These are phyloP conservation scores for Podaxis sp. DNA, from an alignment of 768 basidiomycete genomes.

Conservation along the genomic window DNA sequence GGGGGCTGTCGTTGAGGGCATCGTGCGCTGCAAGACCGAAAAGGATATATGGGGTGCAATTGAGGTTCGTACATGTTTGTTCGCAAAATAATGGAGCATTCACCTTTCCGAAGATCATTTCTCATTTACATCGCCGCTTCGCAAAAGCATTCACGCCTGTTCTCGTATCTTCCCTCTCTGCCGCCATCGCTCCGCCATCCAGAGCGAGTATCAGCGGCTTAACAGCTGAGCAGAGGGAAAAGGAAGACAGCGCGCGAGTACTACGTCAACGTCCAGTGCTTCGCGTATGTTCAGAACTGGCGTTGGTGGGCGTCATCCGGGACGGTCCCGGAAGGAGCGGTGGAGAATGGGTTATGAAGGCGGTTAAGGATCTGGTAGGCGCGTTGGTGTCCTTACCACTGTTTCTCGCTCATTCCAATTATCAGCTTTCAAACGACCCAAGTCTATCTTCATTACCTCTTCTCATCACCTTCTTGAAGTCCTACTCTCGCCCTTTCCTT, in stretches of 20 bases:
- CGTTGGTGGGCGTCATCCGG: slow-evolving; percentile 78
- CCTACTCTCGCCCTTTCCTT: slow-evolving; percentile 85
- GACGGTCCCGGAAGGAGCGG: slow-evolving; percentile 68
- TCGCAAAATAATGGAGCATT: slow-evolving; percentile 3
- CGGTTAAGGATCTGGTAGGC: slow-evolving; percentile 78
- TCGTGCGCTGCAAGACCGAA: slow-evolving; percentile 85
- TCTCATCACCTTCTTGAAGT: slow-evolving; percentile 87
- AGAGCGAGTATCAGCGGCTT: slow-evolving; percentile 52
- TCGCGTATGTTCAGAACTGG: slow-evolving; percentile 86
- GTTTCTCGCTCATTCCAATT: slow-evolving; percentile 11
- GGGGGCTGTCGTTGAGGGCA: slow-evolving; percentile 80
- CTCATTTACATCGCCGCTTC: slow-evolving; percentile 84
- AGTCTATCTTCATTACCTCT: slow-evolving; percentile 84
- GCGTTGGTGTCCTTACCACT: neutral
- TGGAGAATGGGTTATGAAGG: slow-evolving; percentile 88
- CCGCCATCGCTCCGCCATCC: slow-evolving; percentile 56
- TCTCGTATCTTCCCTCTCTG: slow-evolving; percentile 54
- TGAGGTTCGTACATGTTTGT: slow-evolving; percentile 53
- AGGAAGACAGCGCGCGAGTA: slow-evolving; percentile 81
- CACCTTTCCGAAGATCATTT: slow-evolving; percentile 62
- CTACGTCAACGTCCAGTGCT: slow-evolving; percentile 80
- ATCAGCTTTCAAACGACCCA: slow-evolving; percentile 84
- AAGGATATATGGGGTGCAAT: slow-evolving; percentile 89
- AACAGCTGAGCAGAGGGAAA: slow-evolving; percentile 80
- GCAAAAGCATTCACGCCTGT: slow-evolving; percentile 72